Conservation (phyloP, 192 early-diverging fungal species). For the Entomortierella parvispora region DNA sequence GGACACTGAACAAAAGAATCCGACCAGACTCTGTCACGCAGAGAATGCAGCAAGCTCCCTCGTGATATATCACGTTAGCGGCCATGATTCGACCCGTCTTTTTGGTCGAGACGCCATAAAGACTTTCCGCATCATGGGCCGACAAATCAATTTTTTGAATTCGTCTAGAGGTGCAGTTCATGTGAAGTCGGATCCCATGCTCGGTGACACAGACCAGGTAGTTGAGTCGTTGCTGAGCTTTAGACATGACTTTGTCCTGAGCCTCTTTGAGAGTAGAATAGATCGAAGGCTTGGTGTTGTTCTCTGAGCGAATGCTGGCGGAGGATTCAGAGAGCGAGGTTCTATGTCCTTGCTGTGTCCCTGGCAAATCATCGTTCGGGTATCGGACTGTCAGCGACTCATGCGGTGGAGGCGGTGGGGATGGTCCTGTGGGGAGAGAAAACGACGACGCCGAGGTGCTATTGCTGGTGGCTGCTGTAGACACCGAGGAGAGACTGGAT, state of each 20-base stretch:
- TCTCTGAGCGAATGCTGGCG: not conserved
- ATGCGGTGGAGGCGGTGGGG: not conserved
- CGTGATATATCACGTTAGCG: conserved; percentile 40
- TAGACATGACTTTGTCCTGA: conserved; percentile 34
- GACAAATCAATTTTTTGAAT: conserved; percentile 40
- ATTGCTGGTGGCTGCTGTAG: conserved; percentile 16
- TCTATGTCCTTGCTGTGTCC: not conserved
- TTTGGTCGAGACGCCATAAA: no score
- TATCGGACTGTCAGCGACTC: not conserved
- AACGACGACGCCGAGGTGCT: conserved; percentile 1
- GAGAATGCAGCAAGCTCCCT: conserved; percentile 35
- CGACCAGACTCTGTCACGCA: conserved; percentile 41
- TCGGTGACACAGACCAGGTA: conserved; percentile 40
- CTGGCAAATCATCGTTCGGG: not conserved
- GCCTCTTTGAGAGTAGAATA: conserved; percentile 31
- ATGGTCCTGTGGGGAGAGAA: not conserved
- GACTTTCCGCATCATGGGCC: not conserved
- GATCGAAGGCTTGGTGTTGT: conserved; percentile 4
- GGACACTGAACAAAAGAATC: conserved; percentile 37
- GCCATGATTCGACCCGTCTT: conserved; percentile 22
- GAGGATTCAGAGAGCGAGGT: conserved; percentile 17
- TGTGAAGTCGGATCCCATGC: conserved; percentile 35
- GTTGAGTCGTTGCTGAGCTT: conserved; percentile 37
- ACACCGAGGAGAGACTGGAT: conserved; percentile 22
- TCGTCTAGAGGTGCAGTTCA: conserved; percentile 46